These are phyloP conservation scores for Gossypium herbaceum DNA, from an alignment of 345 rosid species.

Conservation along the genomic window DNA sequence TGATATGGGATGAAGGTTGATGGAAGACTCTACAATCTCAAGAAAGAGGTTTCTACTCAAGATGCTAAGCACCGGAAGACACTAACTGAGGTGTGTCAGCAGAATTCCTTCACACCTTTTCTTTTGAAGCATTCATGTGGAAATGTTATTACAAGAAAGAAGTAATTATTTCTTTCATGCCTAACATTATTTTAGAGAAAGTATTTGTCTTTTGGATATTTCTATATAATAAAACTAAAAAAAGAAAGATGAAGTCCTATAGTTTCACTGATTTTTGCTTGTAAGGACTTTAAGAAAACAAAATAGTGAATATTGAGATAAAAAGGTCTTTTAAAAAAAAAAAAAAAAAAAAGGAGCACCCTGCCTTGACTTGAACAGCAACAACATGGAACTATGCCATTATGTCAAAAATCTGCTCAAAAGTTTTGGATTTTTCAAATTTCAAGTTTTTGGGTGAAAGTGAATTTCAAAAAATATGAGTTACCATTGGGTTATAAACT, in stretches of 20 bases:
- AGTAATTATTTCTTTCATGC: constrained; percentile 5
- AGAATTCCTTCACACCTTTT: constrained; percentile 1
- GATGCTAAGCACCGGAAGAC: constrained; percentile 95
- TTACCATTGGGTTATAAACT: constrained; percentile 1
- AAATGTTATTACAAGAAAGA: not conserved
- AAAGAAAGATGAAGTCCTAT: not conserved
- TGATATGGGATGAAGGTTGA: constrained; percentile 62
- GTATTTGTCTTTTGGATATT: constrained; percentile 4
- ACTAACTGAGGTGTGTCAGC: constrained; percentile 69
- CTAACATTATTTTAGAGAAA: not conserved
- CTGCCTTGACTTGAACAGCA: not conserved
- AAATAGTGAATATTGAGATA: not conserved
- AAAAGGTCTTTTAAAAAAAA: not conserved
- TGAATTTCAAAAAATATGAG: not conserved
- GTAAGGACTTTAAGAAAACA: not conserved
- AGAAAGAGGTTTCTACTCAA: constrained; percentile 88
- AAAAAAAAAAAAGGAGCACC: not conserved
- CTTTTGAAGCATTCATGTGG: not conserved
- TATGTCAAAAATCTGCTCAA: not conserved
- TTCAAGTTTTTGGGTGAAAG: constrained; percentile 8
- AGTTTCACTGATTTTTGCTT: not conserved
- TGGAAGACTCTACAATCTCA: constrained; percentile 75
- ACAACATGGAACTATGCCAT: not conserved
- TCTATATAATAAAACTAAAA: not conserved
- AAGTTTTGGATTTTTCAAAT: not conserved